These are phyloP conservation scores for Botrytis hyacinthi DNA, from an alignment of 2,329 filamentous ascomycete genomes.

Conservation along the genomic window DNA sequence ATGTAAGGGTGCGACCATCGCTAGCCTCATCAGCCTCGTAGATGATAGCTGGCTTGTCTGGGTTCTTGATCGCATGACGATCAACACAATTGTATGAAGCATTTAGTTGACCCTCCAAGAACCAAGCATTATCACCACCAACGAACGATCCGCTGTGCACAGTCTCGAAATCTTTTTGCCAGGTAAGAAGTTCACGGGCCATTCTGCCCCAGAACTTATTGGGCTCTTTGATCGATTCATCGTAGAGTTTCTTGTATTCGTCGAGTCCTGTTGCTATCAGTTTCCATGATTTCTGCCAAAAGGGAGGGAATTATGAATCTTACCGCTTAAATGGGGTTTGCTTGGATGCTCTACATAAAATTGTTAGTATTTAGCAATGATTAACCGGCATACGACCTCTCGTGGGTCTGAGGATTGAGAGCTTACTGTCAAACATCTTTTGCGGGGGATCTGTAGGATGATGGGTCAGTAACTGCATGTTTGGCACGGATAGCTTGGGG, in stretches of 20 bases:
- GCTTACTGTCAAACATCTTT: constrained; percentile 67
- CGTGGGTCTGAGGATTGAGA: constrained; percentile 6
- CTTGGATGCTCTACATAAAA: constrained; percentile 59
- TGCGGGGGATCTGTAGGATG: constrained; percentile 55
- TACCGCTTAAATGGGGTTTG: constrained; percentile 65
- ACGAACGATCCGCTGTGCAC: constrained; percentile 73
- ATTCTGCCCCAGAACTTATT: constrained; percentile 84
- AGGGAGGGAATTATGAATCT: constrained; percentile 38
- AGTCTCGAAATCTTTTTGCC: constrained; percentile 89
- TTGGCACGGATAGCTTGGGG: constrained; percentile 5
- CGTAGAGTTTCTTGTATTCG: constrained; percentile 66
- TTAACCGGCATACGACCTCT: constrained; percentile 2
- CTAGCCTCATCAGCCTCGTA: constrained; percentile 93
- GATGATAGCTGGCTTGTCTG: constrained; percentile 91
- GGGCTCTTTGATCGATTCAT: constrained; percentile 86
- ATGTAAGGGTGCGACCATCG: constrained; percentile 87
- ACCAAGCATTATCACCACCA: constrained; percentile 89
- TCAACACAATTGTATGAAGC: constrained; percentile 98
- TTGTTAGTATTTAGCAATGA: constrained; percentile 35
- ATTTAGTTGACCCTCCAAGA: constrained; percentile 88
- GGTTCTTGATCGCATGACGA: constrained; percentile 92
- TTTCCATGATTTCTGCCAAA: not conserved
- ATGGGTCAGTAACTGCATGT: constrained; percentile 22
- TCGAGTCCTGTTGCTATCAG: constrained; percentile 51
- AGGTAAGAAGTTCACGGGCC: constrained; percentile 85